Evolutionary conservation across 768 basidiomycete species (phyloP).

Genomic region (Auricularia cornea): DNA sequence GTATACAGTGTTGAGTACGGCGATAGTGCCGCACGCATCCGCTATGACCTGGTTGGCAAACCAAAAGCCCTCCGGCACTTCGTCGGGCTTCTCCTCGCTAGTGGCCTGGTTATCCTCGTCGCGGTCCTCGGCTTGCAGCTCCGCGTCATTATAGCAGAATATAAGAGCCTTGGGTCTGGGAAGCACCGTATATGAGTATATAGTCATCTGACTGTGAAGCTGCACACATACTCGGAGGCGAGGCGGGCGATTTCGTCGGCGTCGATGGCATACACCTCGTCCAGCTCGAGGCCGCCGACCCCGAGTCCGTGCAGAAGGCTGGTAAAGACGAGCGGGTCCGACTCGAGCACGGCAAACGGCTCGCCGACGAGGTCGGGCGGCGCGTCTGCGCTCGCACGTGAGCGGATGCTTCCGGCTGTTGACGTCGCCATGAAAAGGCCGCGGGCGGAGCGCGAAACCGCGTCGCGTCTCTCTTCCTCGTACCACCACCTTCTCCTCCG

Average conservation of each 20-base stretch:
- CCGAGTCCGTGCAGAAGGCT: slow-evolving; percentile 47
- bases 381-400: not conserved
- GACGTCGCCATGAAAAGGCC: too few relatives aligned
- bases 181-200: too few relatives aligned
- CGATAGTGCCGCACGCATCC: slow-evolving; percentile 57
- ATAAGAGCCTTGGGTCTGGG: slow-evolving; percentile 46
- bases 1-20: slow-evolving; percentile 50
- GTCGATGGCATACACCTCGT: slow-evolving; percentile 56
- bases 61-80: slow-evolving; percentile 48
- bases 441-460: too few relatives aligned
- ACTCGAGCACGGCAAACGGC: slow-evolving; percentile 54
- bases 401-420: too few relatives aligned
- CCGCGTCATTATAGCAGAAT: slow-evolving; percentile 38
- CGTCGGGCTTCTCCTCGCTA: slow-evolving; percentile 40
- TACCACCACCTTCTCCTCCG: not conserved
- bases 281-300: slow-evolving; percentile 41
- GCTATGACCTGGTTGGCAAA: slow-evolving; percentile 62
- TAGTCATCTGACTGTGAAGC: too few relatives aligned
- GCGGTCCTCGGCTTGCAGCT: slow-evolving; percentile 8
- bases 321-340: slow-evolving; percentile 48
- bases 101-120: slow-evolving; percentile 38
- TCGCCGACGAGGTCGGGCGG: slow-evolving; percentile 46
- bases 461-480: too few relatives aligned
- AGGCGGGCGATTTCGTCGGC: slow-evolving; percentile 57
- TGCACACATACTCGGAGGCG: slow-evolving; percentile 5